Evolutionary conservation across 1,139 yeast species (phyloP).

Genomic region (Candida neerlandica): DNA sequence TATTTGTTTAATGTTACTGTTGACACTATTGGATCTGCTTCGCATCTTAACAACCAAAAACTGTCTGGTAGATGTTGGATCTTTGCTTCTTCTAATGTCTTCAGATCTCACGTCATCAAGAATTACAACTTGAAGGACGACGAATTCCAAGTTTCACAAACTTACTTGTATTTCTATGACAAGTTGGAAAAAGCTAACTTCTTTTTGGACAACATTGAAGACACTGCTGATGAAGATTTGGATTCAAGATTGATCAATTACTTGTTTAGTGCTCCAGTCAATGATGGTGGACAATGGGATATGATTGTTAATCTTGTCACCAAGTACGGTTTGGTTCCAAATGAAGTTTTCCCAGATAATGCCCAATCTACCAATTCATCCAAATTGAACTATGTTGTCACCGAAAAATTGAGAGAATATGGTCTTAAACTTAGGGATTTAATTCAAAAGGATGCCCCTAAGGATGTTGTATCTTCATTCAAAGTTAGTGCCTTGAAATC

Average conservation of each 20-base stretch:
- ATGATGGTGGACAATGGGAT: slow-evolving; percentile 87
- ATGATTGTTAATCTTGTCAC: slow-evolving; percentile 74
- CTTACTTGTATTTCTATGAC: slow-evolving; percentile 37
- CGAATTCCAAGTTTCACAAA: slow-evolving; percentile 68
- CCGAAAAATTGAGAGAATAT: slow-evolving; percentile 72
- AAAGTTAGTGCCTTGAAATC: slow-evolving; percentile 58
- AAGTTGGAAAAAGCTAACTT: slow-evolving; percentile 57
- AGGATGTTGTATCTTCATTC: slow-evolving; percentile 25
- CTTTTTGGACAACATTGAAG: slow-evolving; percentile 73
- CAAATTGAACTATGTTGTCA: slow-evolving; percentile 60
- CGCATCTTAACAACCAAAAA: slow-evolving; percentile 64
- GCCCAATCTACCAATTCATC: slow-evolving; percentile 63
- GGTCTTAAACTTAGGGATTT: slow-evolving; percentile 66
- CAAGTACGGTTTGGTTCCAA: slow-evolving; percentile 80
- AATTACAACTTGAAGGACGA: slow-evolving; percentile 63
- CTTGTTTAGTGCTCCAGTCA: slow-evolving; percentile 62
- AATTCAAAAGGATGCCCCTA: slow-evolving; percentile 28
- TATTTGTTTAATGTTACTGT: slow-evolving; percentile 63
- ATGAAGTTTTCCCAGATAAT: slow-evolving; percentile 69
- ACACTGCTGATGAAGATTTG: slow-evolving; percentile 62
- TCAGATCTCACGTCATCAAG: slow-evolving; percentile 64
- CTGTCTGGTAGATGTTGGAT: slow-evolving; percentile 86
- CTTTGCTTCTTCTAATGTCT: slow-evolving; percentile 76
- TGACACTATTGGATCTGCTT: slow-evolving; percentile 67
- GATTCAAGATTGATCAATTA: slow-evolving; percentile 70